Base-by-base conservation (phyloP, 2,329 filamentous ascomycete species). In the Cercospora sp. region DNA sequence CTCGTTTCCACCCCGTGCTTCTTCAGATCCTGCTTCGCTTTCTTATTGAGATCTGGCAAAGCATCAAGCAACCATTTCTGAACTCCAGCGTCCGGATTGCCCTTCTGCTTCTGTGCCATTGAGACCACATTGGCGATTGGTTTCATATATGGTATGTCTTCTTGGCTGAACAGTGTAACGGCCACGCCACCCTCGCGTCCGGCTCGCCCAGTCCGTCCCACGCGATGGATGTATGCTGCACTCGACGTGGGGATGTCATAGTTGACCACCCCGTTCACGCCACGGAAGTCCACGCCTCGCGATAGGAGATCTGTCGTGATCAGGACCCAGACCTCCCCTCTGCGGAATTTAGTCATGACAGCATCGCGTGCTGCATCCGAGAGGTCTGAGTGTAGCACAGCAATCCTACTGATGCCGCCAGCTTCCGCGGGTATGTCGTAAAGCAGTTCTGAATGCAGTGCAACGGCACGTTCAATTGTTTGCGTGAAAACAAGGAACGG, bases 401-500 rank as follows among this genome's bases (percentile, higher is more conserved):
- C 94, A 67, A 98, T 92, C 48, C 95, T 89, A 0, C 90, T 87
- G 1, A 91, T 89, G 16, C 94, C 94, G 51, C 94, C 94, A 5
- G 94, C 94, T 79, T 93, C 90, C 0, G 91, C 85, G 0, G 95
- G 93, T 57, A 99, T 97, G 77, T 99, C 95, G 81, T 97, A 99
- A 69, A 92, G 90, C 31, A 99, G 86, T 79, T 99, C 95, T 36
- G 91, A 89, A 78, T 97, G 90, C 1, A 99, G 86, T 5, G 95
- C 93, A 33, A 91, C 88, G 0, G 95, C 95, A 73, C 95, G 89
- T 63, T 94, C 90, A 66, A 99, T 97, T 0, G 94, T 97, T 81
- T 99, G 95, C 0, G 94, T 95, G 79, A 99, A 99, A 68, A 99
- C 90, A 5, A 99, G 85, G 81, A 97, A 97, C 0, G 95, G 95